Evolutionary conservation across 768 basidiomycete species (phyloP).

Genomic region (Mycena galericulata): DNA sequence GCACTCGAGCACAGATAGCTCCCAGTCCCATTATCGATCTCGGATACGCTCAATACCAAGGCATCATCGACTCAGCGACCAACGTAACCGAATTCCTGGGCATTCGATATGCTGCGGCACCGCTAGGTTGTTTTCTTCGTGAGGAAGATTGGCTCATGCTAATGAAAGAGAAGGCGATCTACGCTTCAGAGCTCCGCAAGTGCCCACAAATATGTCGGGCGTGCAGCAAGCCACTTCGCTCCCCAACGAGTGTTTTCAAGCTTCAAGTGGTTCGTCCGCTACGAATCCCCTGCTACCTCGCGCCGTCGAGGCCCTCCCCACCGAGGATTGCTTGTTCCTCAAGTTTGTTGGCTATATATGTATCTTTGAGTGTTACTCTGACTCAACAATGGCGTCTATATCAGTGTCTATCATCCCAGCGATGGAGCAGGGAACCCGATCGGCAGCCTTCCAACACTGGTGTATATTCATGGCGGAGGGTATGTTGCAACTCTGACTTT

Average conservation of each 20-base stretch:
- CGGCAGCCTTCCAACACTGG: conserved; percentile 34
- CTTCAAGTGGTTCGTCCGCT: conserved; percentile 26
- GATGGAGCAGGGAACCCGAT: conserved; percentile 24
- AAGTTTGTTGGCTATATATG: neutral
- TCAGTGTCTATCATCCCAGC: conserved; percentile 36
- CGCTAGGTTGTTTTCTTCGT: too few species aligned
- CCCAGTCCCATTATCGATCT: too few species aligned
- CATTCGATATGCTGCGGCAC: too few species aligned
- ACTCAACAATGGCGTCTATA: too few species aligned
- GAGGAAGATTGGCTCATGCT: too few species aligned
- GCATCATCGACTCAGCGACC: too few species aligned
- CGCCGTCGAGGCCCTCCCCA: neutral
- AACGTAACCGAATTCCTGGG: too few species aligned
- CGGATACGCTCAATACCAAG: too few species aligned
- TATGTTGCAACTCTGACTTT: too few species aligned
- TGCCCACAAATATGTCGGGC: conserved; percentile 19
- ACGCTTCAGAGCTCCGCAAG: conserved; percentile 30
- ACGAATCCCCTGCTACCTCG: conserved; percentile 31
- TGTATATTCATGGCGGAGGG: conserved; percentile 38
- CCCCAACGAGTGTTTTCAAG: conserved; percentile 37
- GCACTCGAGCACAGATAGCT: too few species aligned
- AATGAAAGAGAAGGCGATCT: conserved; percentile 36
- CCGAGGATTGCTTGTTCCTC: conserved; percentile 29
- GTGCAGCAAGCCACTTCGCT: conserved; percentile 31
- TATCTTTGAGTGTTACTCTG: too few species aligned